phyloP scores from a whole-genome alignment of 441 rosid species.

The Syzygium malaccense region DNA sequence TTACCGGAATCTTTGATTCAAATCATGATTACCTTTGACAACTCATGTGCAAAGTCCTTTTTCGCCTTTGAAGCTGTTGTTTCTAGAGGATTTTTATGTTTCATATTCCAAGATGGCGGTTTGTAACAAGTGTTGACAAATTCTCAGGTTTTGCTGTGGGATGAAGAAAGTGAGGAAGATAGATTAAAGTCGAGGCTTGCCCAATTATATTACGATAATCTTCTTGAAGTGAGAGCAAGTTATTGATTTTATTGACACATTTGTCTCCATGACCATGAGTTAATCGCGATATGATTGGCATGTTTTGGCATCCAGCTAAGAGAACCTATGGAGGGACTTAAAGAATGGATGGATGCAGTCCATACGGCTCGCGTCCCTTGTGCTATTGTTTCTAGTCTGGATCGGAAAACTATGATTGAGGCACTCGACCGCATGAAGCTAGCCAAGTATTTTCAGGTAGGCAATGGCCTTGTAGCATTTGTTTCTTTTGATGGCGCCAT shows the following conservation, averaged over 20 bases:
- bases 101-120: neutral
- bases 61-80: neutral
- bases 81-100: neutral
- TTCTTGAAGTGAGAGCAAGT: conserved; percentile 42
- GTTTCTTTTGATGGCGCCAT: neutral
- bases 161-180: conserved; percentile 47
- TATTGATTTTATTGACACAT: neutral
- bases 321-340: conserved; percentile 66
- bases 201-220: conserved; percentile 55
- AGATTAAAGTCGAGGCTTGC: conserved; percentile 59
- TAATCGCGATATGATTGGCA: neutral
- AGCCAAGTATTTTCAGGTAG: conserved; percentile 79
- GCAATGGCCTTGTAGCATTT: neutral
- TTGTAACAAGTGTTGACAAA: conserved; percentile 1
- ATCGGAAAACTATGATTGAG: conserved; percentile 67
- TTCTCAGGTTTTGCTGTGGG: conserved; percentile 71
- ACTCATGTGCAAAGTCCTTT: neutral
- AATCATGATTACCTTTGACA: neutral
- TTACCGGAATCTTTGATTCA: neutral
- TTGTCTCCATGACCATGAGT: neutral
- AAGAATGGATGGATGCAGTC: conserved; percentile 86
- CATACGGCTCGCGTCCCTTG: conserved; percentile 78
- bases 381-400: conserved; percentile 89
- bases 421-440: conserved; percentile 70
- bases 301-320: conserved; percentile 38